Evolutionary conservation across 208 protist species (phyloP).

Genomic region (Naegleria lovaniensis): DNA sequence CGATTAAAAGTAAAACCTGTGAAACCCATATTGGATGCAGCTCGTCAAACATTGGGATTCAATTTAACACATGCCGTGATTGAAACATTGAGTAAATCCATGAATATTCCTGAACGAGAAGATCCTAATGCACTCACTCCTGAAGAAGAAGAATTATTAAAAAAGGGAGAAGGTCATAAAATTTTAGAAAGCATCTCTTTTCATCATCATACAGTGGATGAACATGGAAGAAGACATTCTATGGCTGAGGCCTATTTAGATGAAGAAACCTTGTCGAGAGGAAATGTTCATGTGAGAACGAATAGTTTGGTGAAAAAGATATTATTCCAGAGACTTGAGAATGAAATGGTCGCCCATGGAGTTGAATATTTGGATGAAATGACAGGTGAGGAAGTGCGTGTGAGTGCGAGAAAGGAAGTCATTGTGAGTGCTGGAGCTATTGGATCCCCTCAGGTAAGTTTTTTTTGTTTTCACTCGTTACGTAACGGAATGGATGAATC

Average conservation of each 20-base stretch:
- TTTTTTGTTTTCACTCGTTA: background rate
- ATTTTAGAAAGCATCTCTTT: background rate
- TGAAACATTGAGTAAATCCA: background rate
- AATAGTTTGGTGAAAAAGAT: background rate
- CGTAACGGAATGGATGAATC: background rate
- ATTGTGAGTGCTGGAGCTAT: constrained; percentile 21
- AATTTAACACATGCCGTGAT: background rate
- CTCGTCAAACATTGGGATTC: background rate
- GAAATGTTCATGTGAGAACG: background rate
- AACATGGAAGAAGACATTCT: constrained; percentile 7
- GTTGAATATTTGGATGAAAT: background rate
- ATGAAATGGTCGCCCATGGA: background rate
- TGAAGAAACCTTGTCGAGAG: background rate
- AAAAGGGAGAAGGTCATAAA: background rate
- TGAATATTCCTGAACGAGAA: background rate
- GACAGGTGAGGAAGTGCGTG: background rate
- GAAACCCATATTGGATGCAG: background rate
- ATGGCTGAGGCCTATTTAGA: background rate
- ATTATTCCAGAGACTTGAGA: background rate
- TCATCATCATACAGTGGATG: background rate
- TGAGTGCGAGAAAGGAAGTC: background rate
- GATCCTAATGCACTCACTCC: background rate
- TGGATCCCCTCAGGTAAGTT: background rate
- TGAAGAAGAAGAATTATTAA: background rate
- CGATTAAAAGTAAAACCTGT: background rate